phyloP scores from a whole-genome alignment of 352 stramenopile species.

The Globisporangium megalacanthum region DNA sequence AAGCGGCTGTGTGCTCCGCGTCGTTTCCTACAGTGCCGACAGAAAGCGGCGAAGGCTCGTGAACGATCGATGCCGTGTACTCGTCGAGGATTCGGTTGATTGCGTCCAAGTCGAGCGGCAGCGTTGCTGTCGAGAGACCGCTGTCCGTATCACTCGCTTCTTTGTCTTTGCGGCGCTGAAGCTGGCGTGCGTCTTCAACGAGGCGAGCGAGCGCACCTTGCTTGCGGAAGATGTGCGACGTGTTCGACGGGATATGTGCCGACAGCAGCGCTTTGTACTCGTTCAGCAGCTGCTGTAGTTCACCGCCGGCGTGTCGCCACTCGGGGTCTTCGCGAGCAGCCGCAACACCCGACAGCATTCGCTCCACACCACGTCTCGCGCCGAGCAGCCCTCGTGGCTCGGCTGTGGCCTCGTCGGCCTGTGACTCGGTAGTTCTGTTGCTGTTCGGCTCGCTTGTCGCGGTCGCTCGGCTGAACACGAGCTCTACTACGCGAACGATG shows the following conservation, averaged over 20 bases:
- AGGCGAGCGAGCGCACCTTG: conserved; percentile 33
- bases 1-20: neutral
- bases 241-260: conserved; percentile 34
- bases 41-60: conserved; percentile 2
- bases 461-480: conserved; percentile 9
- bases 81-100: conserved; percentile 25
- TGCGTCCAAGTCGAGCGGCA: conserved; percentile 11
- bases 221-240: conserved; percentile 37
- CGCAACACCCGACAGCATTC: conserved; percentile 19
- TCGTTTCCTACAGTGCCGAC: conserved; percentile 3
- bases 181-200: conserved; percentile 21
- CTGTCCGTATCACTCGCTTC: neutral
- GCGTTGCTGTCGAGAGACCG: neutral
- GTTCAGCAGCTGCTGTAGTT: conserved; percentile 27
- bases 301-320: conserved; percentile 6
- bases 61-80: conserved; percentile 19
- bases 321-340: conserved; percentile 6
- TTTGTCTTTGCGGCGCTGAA: neutral
- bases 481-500: conserved; percentile 27
- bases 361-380: conserved; percentile 16
- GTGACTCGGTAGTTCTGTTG: neutral
- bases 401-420: neutral
- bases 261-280: conserved; percentile 36
- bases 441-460: neutral
- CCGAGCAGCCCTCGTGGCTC: conserved; percentile 19